Conservation (phyloP, 352 stramenopile genomes). For the Globisporangium splendens region DNA sequence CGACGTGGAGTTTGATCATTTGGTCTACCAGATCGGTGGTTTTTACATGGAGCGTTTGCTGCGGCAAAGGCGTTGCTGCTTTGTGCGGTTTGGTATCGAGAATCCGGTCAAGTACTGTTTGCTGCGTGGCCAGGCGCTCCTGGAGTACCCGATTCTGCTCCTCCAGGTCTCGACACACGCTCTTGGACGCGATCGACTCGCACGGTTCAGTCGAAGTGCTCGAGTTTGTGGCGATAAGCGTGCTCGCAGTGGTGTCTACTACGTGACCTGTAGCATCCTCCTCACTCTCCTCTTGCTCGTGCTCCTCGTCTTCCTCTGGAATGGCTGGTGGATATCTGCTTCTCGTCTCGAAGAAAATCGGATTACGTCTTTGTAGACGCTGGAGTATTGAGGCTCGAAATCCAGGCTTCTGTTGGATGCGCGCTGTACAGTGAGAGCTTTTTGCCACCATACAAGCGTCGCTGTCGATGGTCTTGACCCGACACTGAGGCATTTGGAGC, state of each 20-base stretch:
- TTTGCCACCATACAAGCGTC: background rate
- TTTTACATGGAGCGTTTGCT: background rate
- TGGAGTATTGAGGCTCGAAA: constrained; percentile 22
- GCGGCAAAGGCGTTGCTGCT: background rate
- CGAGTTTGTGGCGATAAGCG: background rate
- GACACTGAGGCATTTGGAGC: background rate
- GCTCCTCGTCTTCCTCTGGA: constrained; percentile 11
- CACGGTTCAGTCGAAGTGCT: too few species aligned
- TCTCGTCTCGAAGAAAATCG: background rate
- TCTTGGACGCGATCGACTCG: too few species aligned
- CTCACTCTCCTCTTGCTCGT: constrained; percentile 6
- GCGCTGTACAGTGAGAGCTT: background rate
- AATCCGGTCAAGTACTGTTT: constrained; percentile 30
- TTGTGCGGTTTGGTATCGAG: constrained; percentile 24
- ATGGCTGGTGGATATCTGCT: constrained; percentile 2
- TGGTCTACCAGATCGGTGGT: background rate
- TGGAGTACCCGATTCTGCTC: constrained; percentile 30
- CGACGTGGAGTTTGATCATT: constrained; percentile 1
- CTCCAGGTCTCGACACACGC: constrained; percentile 11
- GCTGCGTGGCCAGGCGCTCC: constrained; percentile 29
- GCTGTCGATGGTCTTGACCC: background rate
- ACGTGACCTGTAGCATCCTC: background rate
- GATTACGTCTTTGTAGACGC: constrained; percentile 9
- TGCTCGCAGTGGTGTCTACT: background rate
- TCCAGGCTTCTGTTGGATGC: background rate